Conservation (phyloP, 345 rosid species). For the Boechera retrofracta region DNA sequence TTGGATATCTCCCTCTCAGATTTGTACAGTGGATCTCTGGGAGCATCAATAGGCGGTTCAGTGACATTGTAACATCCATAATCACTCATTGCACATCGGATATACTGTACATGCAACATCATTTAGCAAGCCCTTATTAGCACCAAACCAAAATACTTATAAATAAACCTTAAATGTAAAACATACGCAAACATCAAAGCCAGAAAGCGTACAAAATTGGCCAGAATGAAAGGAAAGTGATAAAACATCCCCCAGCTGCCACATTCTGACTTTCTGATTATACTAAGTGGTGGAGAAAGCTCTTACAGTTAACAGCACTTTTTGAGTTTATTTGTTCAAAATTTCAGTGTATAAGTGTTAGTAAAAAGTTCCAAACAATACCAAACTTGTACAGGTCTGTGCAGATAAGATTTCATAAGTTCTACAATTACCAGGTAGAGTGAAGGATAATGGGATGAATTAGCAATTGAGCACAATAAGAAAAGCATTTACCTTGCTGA, state of each 20-base stretch:
- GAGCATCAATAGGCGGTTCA: conserved; percentile 92
- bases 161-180: background rate
- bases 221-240: background rate
- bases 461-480: conserved; percentile 9
- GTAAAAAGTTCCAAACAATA: background rate
- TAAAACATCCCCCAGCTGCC: background rate
- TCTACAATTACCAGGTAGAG: background rate
- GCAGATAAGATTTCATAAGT: background rate
- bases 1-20: conserved; percentile 76
- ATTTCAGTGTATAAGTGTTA: background rate
- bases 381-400: conserved; percentile 11
- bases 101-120: conserved; percentile 61
- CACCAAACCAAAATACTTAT: conserved; percentile 4
- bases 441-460: background rate
- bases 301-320: background rate
- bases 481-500: background rate
- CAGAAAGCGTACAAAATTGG: conserved; percentile 3
- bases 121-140: conserved; percentile 13
- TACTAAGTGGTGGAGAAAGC: conserved; percentile 16
- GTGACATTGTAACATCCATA: conserved; percentile 84
- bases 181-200: conserved; percentile 3
- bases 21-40: conserved; percentile 85
- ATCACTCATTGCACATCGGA: conserved; percentile 85
- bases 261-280: background rate
- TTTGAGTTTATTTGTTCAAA: background rate